Evolutionary conservation across 1,284 basidiomycete genomes (phyloP).

Genomic region (Tilletia indica): DNA sequence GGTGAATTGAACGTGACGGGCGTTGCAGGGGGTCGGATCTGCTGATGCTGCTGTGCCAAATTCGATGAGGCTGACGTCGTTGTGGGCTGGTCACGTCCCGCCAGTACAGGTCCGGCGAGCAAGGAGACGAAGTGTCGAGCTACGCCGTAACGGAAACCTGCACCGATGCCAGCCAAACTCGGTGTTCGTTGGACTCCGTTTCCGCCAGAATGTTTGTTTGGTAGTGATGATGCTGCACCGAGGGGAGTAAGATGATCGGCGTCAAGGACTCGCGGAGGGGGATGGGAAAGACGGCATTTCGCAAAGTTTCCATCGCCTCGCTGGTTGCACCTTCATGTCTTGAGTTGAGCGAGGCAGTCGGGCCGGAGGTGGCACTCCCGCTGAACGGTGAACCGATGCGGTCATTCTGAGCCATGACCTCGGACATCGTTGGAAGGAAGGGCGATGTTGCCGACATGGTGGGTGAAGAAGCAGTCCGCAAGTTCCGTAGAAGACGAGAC

Average conservation of each 20-base stretch:
- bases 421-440: too few relatives aligned
- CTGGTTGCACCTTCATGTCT: constrained; percentile 6
- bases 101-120: constrained; percentile 9
- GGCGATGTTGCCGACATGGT: too few relatives aligned
- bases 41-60: background rate
- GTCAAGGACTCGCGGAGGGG: background rate
- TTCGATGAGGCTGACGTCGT: background rate
- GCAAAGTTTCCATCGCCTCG: background rate
- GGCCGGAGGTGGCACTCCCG: background rate
- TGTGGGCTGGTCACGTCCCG: background rate
- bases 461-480: too few relatives aligned
- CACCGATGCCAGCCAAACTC: constrained; percentile 4
- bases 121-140: constrained; percentile 1
- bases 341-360: constrained; percentile 1
- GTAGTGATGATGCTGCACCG: too few relatives aligned
- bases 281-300: background rate
- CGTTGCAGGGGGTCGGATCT: background rate
- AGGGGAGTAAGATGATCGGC: too few relatives aligned
- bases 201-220: too few relatives aligned
- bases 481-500: too few relatives aligned
- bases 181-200: background rate
- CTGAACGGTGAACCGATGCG: background rate
- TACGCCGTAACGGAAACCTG: background rate
- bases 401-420: too few relatives aligned
- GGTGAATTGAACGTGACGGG: constrained; percentile 9